A percentile compares a stretch with the other conserved stretches of the same genome.
Conservation (phyloP, 23 red algal genomes). For the Gracilariopsis chorda region DNA sequence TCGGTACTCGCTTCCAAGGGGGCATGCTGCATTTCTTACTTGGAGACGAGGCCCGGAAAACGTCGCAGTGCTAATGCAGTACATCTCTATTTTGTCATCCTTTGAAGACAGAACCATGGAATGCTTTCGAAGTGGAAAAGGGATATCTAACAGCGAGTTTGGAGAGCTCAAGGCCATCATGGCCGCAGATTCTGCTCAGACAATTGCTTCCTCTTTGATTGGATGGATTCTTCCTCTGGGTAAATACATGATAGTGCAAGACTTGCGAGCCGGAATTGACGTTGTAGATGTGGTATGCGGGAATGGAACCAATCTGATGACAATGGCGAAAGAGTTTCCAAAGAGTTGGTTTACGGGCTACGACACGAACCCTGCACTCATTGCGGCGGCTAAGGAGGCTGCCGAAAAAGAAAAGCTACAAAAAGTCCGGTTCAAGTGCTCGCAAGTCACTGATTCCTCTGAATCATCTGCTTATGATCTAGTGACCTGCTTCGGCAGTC, state of each 20-base stretch:
- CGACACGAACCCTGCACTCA: slow-evolving; percentile 31
- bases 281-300: slow-evolving; percentile 69
- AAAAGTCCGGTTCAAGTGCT: slow-evolving; percentile 47
- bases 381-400: slow-evolving; percentile 29
- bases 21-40: slow-evolving; percentile 74
- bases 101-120: slow-evolving; percentile 46
- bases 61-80: slow-evolving; percentile 53
- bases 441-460: slow-evolving; percentile 30
- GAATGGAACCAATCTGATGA: slow-evolving; percentile 39
- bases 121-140: slow-evolving; percentile 51
- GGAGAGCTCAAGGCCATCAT: slow-evolving; percentile 63
- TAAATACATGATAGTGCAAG: slow-evolving; percentile 12
- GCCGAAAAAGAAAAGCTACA: slow-evolving; percentile 38
- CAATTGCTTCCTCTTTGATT: slow-evolving; percentile 58
- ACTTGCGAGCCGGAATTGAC: slow-evolving; percentile 37
- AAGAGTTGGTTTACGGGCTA: slow-evolving; percentile 70
- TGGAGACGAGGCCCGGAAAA: slow-evolving; percentile 62
- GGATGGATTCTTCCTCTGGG: slow-evolving; percentile 57
- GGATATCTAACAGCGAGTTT: slow-evolving; percentile 39
- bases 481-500: slow-evolving; percentile 58
- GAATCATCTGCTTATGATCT: slow-evolving; percentile 58
- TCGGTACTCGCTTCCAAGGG: slow-evolving; percentile 44
- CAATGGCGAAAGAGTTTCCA: slow-evolving; percentile 60
- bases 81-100: slow-evolving; percentile 52
- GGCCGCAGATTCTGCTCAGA: slow-evolving; percentile 73